Conservation (phyloP, 179 eudicot genomes). For the Spergularia azorica region DNA sequence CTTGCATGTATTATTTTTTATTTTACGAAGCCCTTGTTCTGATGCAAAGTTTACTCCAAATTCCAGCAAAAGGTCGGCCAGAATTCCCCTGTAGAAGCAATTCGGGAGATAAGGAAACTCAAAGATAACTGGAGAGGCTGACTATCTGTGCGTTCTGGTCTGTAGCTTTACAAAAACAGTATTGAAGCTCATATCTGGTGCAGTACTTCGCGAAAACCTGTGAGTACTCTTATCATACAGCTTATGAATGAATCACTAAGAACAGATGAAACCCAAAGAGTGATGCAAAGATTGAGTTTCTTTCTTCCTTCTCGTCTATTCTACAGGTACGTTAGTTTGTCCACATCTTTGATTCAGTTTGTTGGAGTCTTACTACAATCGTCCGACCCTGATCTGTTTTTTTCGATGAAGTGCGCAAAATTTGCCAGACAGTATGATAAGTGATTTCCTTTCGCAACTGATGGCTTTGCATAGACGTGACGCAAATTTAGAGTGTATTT, state of each 20-base stretch:
- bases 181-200: no score
- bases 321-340: neutral
- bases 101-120: constrained; percentile 65
- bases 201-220: no score
- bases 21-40: neutral
- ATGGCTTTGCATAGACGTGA: no score
- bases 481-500: no score
- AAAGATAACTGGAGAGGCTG: constrained; percentile 95
- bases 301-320: neutral
- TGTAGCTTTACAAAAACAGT: constrained; percentile 11
- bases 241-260: neutral
- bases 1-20: neutral
- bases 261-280: neutral
- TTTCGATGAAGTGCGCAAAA: no score
- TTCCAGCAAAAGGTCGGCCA: constrained; percentile 68
- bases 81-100: constrained; percentile 69
- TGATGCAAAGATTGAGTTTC: neutral
- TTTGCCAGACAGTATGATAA: no score
- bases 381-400: neutral
- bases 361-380: neutral
- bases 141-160: constrained; percentile 9
- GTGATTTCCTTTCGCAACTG: no score
- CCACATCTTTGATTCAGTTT: no score
- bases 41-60: neutral
- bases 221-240: neutral